These are phyloP conservation scores for Rhizophlyctis rosea DNA, from an alignment of 192 early-diverging fungal species.

Conservation along the genomic window DNA sequence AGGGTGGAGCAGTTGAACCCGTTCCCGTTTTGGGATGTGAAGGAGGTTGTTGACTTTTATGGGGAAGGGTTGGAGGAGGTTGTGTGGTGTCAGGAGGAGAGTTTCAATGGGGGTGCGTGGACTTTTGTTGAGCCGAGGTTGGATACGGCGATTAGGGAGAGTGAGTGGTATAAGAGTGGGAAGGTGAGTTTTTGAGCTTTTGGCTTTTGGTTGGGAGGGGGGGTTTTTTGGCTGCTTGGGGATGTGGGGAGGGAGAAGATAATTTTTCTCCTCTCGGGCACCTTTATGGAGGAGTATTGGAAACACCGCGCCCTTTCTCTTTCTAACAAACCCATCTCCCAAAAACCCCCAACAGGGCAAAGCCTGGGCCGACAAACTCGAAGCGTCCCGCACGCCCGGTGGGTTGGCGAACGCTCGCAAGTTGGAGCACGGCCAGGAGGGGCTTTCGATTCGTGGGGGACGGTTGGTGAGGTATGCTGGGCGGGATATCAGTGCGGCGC, in stretches of 20 bases:
- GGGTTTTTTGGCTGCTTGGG: background rate
- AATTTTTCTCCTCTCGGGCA: background rate
- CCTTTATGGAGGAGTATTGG: background rate
- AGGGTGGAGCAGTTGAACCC: slow-evolving; percentile 92
- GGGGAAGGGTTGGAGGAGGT: slow-evolving; percentile 75
- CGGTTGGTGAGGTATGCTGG: slow-evolving; percentile 70
- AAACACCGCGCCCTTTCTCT: too few species aligned
- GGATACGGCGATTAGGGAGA: slow-evolving; percentile 72
- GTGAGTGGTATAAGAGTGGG: slow-evolving; percentile 66
- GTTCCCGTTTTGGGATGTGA: slow-evolving; percentile 91
- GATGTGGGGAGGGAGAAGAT: background rate
- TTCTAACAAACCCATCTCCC: too few species aligned
- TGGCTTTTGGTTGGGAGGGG: background rate
- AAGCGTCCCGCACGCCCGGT: slow-evolving; percentile 32
- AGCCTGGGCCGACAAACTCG: slow-evolving; percentile 34
- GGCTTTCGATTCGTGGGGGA: slow-evolving; percentile 43
- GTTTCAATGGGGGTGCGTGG: slow-evolving; percentile 92
- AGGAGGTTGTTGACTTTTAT: slow-evolving; percentile 84
- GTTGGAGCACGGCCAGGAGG: slow-evolving; percentile 15
- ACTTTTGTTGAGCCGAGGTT: slow-evolving; percentile 83
- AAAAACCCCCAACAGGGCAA: slow-evolving; percentile 26
- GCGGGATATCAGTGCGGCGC: slow-evolving; percentile 78
- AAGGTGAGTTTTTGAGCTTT: slow-evolving; percentile 40
- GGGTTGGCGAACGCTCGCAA: slow-evolving; percentile 45
- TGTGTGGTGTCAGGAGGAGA: slow-evolving; percentile 95